Base-by-base conservation (phyloP, 2,329 filamentous ascomycete species). In the Tetracladium maxilliforme region DNA sequence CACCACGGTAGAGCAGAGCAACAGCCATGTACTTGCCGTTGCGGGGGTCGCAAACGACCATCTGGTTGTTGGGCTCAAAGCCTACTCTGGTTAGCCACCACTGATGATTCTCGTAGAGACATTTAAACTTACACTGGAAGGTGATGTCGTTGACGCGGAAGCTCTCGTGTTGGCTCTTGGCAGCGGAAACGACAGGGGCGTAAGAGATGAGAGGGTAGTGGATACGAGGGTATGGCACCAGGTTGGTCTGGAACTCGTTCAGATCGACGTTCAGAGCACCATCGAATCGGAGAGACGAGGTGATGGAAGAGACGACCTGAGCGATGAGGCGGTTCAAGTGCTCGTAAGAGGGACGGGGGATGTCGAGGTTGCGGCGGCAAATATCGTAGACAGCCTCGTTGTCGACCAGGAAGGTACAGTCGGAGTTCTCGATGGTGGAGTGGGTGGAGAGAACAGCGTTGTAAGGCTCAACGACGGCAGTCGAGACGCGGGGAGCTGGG, bases 21-120 rank as follows among this genome's bases (percentile, higher is more conserved):
- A 72, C 66, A 33, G 70, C 70, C 70, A 76, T 76, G 54, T 75
- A 76, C 48, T 74, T 75, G 40, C 70, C 70, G 32, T 70, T 68
- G 36, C 62, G 63, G 17, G 70, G 69, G 39, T 76, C 67, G 39
- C 70, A 76, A 34, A 72, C 67, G 26, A 75, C 70, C 70, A 76
- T 76, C 50, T 75, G 70, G 54, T 74, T 74, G 51, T 69, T 67
- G 14, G 68, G 69, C 44, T 76, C 70, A 39, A 74, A 74, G 48
- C 66, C 64, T 62, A 34, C 24, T 11, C 13, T 7, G 11, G 12
- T 36, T 24, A 31, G 32, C 25, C 31, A 24, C 15, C 16, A 21
- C 8, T 14, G 20, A 22, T 21, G 21, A 13, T 16, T 23, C 17
- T 15, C 14, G 8, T 31, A 39, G 13, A 35, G 29, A 30, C 10